A percentile compares a stretch with the other conserved stretches of the same genome.
Evolutionary conservation across 805 yeast species (phyloP).

Genomic region (Vanderwaltozyma tropicalis): DNA sequence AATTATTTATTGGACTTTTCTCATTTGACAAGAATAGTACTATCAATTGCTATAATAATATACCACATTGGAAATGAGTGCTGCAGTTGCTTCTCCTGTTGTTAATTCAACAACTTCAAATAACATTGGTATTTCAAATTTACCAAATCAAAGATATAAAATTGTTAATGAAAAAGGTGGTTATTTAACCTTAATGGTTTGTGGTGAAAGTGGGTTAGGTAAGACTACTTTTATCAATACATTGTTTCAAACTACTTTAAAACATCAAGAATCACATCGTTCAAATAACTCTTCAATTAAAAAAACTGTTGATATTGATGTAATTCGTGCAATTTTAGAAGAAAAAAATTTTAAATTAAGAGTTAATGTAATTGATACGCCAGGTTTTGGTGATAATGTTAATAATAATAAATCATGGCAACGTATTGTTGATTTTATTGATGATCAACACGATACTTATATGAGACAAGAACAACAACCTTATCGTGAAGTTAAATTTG

Average conservation of each 20-base stretch:
- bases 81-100: constrained; percentile 3
- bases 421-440: constrained; percentile 78
- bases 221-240: constrained; percentile 88
- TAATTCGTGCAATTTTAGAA: constrained; percentile 68
- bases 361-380: constrained; percentile 80
- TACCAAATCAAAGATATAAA: constrained; percentile 71
- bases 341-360: constrained; percentile 73
- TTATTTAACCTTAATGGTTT: constrained; percentile 69
- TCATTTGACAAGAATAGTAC: neutral
- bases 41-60: neutral
- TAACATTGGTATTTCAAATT: constrained; percentile 58
- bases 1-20: neutral
- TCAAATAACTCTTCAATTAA: constrained; percentile 40
- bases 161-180: constrained; percentile 68
- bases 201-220: constrained; percentile 89
- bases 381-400: constrained; percentile 88
- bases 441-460: constrained; percentile 78
- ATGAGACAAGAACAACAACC: constrained; percentile 96
- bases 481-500: constrained; percentile 50
- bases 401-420: constrained; percentile 81
- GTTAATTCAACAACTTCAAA: constrained; percentile 4
- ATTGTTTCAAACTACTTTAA: constrained; percentile 63
- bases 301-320: constrained; percentile 68
- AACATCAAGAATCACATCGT: constrained; percentile 37
- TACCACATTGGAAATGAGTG: neutral